Evolutionary conservation across 2,329 filamentous ascomycete species (phyloP).

Genomic region (Camillea tinctor): DNA sequence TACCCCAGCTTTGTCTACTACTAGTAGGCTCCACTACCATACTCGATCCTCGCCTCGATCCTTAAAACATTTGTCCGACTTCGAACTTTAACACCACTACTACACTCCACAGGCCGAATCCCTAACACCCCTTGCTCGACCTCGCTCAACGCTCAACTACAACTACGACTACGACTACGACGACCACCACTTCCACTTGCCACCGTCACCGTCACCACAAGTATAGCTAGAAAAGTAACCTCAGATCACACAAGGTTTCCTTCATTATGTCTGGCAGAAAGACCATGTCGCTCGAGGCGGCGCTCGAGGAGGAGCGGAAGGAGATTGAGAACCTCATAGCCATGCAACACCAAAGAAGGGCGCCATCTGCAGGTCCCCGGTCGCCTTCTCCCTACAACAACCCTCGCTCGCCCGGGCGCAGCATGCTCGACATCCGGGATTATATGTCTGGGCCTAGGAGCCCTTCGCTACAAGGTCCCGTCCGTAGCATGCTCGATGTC

Average conservation of each 20-base stretch:
- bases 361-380: conserved; percentile 33
- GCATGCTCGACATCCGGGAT: conserved; percentile 62
- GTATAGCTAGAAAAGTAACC: too few relatives aligned
- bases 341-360: conserved; percentile 23
- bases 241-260: conserved; percentile 1
- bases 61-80: background rate
- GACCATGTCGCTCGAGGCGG: conserved; percentile 34
- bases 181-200: conserved; percentile 1
- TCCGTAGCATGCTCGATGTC: conserved; percentile 66
- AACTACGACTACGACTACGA: background rate
- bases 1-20: background rate
- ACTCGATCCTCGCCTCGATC: background rate
- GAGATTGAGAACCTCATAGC: conserved; percentile 34
- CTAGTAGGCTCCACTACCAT: background rate
- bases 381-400: conserved; percentile 55
- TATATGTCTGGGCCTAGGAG: conserved; percentile 30
- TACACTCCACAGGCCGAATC: background rate
- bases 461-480: conserved; percentile 47
- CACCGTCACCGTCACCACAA: too few relatives aligned
- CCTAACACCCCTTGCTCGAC: too few relatives aligned
- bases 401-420: conserved; percentile 66
- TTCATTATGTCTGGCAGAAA: conserved; percentile 30
- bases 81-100: background rate
- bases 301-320: conserved; percentile 34
- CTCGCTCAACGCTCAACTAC: background rate